Conservation (phyloP, 345 rosid species). For the Dovyalis caffra region DNA sequence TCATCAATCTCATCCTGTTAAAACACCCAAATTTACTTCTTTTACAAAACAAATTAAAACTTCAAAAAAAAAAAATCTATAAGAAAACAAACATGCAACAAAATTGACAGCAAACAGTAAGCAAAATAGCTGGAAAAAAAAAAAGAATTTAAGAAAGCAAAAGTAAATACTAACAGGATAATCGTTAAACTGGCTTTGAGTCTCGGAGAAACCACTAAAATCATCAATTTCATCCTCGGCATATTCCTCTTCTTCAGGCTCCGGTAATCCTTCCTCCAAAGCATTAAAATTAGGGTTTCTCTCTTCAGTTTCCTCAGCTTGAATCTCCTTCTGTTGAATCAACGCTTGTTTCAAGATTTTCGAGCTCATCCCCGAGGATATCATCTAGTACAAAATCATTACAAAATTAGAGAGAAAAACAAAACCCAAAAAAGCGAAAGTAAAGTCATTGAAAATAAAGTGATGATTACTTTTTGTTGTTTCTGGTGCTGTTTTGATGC, state of each 20-base stretch:
- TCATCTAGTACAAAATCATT: conserved; percentile 34
- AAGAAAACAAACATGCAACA: neutral
- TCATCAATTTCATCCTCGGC: conserved; percentile 62
- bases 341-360: conserved; percentile 84
- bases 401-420: neutral
- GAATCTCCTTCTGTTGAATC: conserved; percentile 78
- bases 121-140: neutral
- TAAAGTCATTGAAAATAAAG: neutral
- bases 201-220: conserved; percentile 60
- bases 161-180: conserved; percentile 42
- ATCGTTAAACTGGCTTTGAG: conserved; percentile 50
- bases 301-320: conserved; percentile 53
- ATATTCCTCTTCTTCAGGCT: conserved; percentile 13
- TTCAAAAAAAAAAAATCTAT: neutral
- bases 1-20: conserved; percentile 70
- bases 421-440: too few relatives aligned
- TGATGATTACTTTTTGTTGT: conserved; percentile 38
- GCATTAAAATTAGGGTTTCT: conserved; percentile 27
- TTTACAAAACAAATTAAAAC: neutral
- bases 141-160: neutral
- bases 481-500: conserved; percentile 63
- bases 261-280: conserved; percentile 41
- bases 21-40: neutral
- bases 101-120: neutral
- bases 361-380: conserved; percentile 67